Percentiles rank a stretch among this genome's conserved stretches.
Conservation (phyloP, 2,329 filamentous ascomycete genomes). For the Neonectria ditissima region DNA sequence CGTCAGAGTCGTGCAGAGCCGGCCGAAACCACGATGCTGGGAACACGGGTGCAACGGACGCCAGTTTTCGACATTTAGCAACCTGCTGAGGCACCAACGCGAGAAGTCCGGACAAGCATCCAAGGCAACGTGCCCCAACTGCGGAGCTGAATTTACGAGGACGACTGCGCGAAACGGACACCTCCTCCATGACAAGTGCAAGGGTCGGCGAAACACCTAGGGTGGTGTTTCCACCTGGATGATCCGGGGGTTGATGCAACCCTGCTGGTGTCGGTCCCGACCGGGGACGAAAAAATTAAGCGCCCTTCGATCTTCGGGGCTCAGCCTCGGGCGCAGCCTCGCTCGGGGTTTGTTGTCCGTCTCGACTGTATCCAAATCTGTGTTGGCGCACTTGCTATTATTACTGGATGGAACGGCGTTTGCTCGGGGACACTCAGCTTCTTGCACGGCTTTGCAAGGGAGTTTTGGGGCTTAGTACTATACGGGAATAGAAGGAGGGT, state of each 20-base stretch:
- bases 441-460: slow-evolving; percentile 24
- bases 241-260: slow-evolving; percentile 32
- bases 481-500: slow-evolving; percentile 33
- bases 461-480: slow-evolving; percentile 26
- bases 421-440: slow-evolving; percentile 29
- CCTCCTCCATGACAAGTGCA: slow-evolving; percentile 89
- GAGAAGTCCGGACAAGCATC: slow-evolving; percentile 93
- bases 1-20: slow-evolving; percentile 78
- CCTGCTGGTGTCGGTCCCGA: slow-evolving; percentile 30
- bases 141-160: slow-evolving; percentile 91
- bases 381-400: slow-evolving; percentile 36
- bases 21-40: slow-evolving; percentile 96
- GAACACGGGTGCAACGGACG: slow-evolving; percentile 97
- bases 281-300: slow-evolving; percentile 15
- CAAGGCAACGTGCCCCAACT: slow-evolving; percentile 91
- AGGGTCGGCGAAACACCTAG: slow-evolving; percentile 63
- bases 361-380: slow-evolving; percentile 27
- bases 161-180: slow-evolving; percentile 92
- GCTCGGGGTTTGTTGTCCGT: slow-evolving; percentile 30
- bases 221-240: slow-evolving; percentile 22
- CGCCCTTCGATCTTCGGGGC: slow-evolving; percentile 31
- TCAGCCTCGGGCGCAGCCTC: slow-evolving; percentile 39
- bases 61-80: slow-evolving; percentile 97
- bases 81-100: slow-evolving; percentile 89
- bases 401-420: slow-evolving; percentile 36